phyloP scores from a whole-genome alignment of 2,329 filamentous ascomycete genomes.

The Chalaropsis thielavioides region DNA sequence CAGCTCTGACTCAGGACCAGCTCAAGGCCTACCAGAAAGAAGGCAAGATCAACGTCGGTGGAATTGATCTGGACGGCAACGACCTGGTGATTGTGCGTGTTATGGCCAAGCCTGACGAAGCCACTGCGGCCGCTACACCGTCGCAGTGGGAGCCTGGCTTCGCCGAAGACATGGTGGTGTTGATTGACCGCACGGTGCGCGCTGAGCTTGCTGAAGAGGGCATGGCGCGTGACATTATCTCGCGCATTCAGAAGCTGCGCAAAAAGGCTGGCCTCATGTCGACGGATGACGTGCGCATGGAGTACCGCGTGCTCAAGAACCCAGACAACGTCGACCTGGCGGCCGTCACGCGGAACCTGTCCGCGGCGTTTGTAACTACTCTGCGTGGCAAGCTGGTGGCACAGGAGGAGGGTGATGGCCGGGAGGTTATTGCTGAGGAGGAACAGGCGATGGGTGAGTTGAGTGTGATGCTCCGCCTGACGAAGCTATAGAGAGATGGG shows the following conservation, averaged over 20 bases:
- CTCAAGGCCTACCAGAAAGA: slow-evolving; percentile 64
- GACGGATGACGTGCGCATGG: slow-evolving; percentile 92
- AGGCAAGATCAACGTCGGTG: slow-evolving; percentile 67
- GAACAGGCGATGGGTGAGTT: slow-evolving; percentile 77
- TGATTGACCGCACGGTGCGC: slow-evolving; percentile 71
- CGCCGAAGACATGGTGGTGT: slow-evolving; percentile 51
- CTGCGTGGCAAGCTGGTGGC: slow-evolving; percentile 59
- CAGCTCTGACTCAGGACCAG: slow-evolving; percentile 57
- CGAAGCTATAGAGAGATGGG: slow-evolving; percentile 48
- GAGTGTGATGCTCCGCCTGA: slow-evolving; percentile 59
- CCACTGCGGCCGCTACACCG: background rate
- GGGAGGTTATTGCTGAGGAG: slow-evolving; percentile 56
- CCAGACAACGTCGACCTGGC: slow-evolving; percentile 61
- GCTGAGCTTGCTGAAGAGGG: slow-evolving; percentile 80
- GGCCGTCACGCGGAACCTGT: slow-evolving; percentile 54
- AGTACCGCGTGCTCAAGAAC: slow-evolving; percentile 69
- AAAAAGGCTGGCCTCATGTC: slow-evolving; percentile 86
- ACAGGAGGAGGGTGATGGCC: slow-evolving; percentile 21
- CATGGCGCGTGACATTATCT: slow-evolving; percentile 80
- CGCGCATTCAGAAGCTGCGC: slow-evolving; percentile 77
- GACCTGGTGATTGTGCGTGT: slow-evolving; percentile 46
- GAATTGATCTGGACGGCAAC: slow-evolving; percentile 66
- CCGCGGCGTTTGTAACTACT: slow-evolving; percentile 57
- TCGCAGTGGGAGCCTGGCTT: slow-evolving; percentile 21
- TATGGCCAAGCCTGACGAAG: slow-evolving; percentile 9